Conservation (phyloP, 73 alveolate genomes). For the Paramecium pentaurelia region DNA sequence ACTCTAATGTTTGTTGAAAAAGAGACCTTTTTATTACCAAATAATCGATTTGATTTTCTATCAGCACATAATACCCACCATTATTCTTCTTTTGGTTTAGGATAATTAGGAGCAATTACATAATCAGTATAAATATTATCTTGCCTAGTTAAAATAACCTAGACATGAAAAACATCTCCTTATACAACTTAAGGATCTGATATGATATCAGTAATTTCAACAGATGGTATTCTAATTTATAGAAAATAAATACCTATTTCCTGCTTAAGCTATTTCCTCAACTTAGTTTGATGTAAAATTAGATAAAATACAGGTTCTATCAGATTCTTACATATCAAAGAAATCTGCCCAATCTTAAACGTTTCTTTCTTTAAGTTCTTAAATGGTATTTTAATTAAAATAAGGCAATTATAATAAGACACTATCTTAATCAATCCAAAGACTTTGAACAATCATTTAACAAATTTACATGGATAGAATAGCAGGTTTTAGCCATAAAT, state of each 20-base stretch:
- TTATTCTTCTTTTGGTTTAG: slow-evolving; percentile 60
- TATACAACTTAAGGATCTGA: not conserved
- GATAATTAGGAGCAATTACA: slow-evolving; percentile 62
- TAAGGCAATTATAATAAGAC: slow-evolving; percentile 35
- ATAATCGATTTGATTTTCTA: slow-evolving; percentile 23
- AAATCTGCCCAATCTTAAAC: slow-evolving; percentile 21
- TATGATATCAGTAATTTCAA: slow-evolving; percentile 19
- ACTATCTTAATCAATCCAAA: slow-evolving; percentile 55
- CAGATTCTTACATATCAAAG: slow-evolving; percentile 28
- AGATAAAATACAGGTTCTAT: not conserved
- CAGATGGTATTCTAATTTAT: slow-evolving; percentile 33
- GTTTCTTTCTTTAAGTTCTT: not conserved
- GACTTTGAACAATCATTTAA: slow-evolving; percentile 51
- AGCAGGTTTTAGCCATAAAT: slow-evolving; percentile 39
- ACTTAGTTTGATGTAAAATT: slow-evolving; percentile 5
- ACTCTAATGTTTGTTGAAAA: slow-evolving; percentile 25
- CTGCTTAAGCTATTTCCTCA: slow-evolving; percentile 55
- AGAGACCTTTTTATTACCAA: slow-evolving; percentile 52
- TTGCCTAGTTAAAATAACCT: slow-evolving; percentile 2
- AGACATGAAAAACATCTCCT: slow-evolving; percentile 47
- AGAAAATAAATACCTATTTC: slow-evolving; percentile 39
- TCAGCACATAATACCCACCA: slow-evolving; percentile 64
- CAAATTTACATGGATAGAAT: slow-evolving; percentile 43
- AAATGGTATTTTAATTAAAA: not conserved
- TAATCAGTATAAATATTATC: slow-evolving; percentile 56